A percentile compares a stretch with the other conserved stretches of the same genome.
Evolutionary conservation across 352 stramenopile species (phyloP).

Genomic region (Phytopythium ostracodes): DNA sequence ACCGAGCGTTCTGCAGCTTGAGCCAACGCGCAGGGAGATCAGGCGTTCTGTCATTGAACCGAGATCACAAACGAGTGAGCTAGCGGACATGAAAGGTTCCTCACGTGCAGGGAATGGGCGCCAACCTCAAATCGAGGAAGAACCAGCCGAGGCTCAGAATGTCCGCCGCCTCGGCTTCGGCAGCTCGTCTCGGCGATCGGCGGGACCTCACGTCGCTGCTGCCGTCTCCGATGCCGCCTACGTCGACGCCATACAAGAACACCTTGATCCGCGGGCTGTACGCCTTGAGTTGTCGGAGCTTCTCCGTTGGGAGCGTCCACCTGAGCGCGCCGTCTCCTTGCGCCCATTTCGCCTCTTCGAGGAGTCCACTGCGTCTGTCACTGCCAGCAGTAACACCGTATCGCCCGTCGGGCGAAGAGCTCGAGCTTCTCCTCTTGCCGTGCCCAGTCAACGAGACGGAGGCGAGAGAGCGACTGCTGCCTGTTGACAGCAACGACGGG

Average conservation of each 20-base stretch:
- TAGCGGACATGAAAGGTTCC: not conserved
- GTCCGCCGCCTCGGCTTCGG: conserved; percentile 12
- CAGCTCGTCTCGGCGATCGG: not conserved
- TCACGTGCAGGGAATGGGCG: not conserved
- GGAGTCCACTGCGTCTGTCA: conserved; percentile 30
- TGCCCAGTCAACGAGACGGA: not conserved
- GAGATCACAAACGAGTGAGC: not conserved
- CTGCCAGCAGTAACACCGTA: not conserved
- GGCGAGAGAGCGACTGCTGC: conserved; percentile 3
- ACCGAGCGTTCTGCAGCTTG: conserved; percentile 68
- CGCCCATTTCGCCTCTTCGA: conserved; percentile 55
- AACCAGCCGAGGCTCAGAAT: conserved; percentile 78
- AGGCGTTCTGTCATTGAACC: conserved; percentile 36
- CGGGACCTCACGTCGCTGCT: not conserved
- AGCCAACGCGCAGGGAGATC: conserved; percentile 65
- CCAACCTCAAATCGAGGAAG: conserved; percentile 72
- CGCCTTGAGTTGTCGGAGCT: conserved; percentile 61
- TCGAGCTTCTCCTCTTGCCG: not conserved
- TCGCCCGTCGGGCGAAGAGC: not conserved
- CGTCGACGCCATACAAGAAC: conserved; percentile 61
- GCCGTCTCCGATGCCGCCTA: conserved; percentile 14
- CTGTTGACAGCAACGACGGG: not conserved
- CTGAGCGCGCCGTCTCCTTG: conserved; percentile 41
- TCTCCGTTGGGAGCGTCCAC: conserved; percentile 58
- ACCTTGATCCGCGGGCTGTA: conserved; percentile 63